Conservation (phyloP, 805 yeast genomes). For the Candida ulmi region DNA sequence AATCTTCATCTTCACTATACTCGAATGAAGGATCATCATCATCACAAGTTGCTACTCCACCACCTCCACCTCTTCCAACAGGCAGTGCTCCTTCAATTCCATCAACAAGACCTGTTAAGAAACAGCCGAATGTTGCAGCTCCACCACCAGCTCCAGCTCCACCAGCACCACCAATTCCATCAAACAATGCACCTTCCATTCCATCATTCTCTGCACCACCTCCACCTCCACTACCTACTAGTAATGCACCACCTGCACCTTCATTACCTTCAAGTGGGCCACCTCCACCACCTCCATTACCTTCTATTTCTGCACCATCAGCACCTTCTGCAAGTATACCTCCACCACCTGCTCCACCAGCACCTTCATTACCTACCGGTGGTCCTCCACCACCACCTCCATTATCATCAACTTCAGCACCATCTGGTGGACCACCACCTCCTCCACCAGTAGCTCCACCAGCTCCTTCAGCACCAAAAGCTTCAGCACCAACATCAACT, state of each 20-base stretch:
- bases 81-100: slow-evolving; percentile 25
- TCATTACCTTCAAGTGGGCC: slow-evolving; percentile 22
- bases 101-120: slow-evolving; percentile 15
- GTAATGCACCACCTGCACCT: slow-evolving; percentile 18
- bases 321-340: slow-evolving; percentile 26
- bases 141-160: slow-evolving; percentile 16
- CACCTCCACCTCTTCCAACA: slow-evolving; percentile 22
- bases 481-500: slow-evolving; percentile 20
- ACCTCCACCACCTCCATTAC: slow-evolving; percentile 13
- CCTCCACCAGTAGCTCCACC: slow-evolving; percentile 17
- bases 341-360: slow-evolving; percentile 17
- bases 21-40: slow-evolving; percentile 9
- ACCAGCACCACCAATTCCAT: slow-evolving; percentile 21
- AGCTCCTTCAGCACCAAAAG: slow-evolving; percentile 10
- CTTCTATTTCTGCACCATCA: slow-evolving; percentile 2
- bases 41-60: slow-evolving; percentile 9
- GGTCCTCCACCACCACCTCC: slow-evolving; percentile 24
- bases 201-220: slow-evolving; percentile 13
- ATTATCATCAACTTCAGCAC: slow-evolving; percentile 20
- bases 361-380: slow-evolving; percentile 13
- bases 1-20: slow-evolving; percentile 11
- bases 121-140: too few species aligned
- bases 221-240: slow-evolving; percentile 13
- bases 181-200: slow-evolving; percentile 7
- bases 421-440: slow-evolving; percentile 12